phyloP scores from a whole-genome alignment of 2,329 filamentous ascomycete species.

The Penicillium olsonii region DNA sequence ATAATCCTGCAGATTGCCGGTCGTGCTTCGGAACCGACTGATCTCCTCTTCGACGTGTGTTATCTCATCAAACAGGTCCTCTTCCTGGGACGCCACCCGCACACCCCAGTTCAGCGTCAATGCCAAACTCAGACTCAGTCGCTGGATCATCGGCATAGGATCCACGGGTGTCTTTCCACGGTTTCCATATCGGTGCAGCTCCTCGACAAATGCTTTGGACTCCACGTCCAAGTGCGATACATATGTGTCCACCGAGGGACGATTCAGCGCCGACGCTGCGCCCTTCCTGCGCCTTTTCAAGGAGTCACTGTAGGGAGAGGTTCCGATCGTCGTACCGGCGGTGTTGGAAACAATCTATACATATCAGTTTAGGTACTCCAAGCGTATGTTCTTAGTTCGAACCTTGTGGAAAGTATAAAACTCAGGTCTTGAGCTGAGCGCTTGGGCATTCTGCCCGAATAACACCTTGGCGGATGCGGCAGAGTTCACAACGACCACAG shows the following conservation, averaged over 20 bases:
- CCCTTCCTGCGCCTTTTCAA: constrained; percentile 66
- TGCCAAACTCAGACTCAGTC: constrained; percentile 62
- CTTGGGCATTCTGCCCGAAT: constrained; percentile 56
- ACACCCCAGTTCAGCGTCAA: constrained; percentile 68
- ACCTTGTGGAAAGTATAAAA: constrained; percentile 64
- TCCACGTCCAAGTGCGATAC: constrained; percentile 64
- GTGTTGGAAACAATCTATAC: constrained; percentile 63
- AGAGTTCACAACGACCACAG: constrained; percentile 59
- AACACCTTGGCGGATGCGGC: constrained; percentile 54
- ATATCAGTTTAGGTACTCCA: background rate
- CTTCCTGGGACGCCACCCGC: constrained; percentile 60
- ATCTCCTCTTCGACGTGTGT: constrained; percentile 72
- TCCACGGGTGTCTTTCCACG: constrained; percentile 58
- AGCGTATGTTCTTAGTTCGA: constrained; percentile 8
- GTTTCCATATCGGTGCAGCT: constrained; percentile 60
- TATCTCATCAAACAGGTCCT: constrained; percentile 69
- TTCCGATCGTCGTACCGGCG: constrained; percentile 68
- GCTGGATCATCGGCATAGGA: constrained; percentile 69
- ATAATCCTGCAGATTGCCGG: constrained; percentile 79
- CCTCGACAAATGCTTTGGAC: constrained; percentile 63
- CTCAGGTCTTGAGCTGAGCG: constrained; percentile 57
- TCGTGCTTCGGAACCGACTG: constrained; percentile 72
- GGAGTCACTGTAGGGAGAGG: constrained; percentile 66
- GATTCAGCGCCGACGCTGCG: constrained; percentile 65
- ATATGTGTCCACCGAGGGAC: constrained; percentile 64